Evolutionary conservation across 2,329 filamentous ascomycete species (phyloP).

Genomic region (Pseudocercospora fijiensis): DNA sequence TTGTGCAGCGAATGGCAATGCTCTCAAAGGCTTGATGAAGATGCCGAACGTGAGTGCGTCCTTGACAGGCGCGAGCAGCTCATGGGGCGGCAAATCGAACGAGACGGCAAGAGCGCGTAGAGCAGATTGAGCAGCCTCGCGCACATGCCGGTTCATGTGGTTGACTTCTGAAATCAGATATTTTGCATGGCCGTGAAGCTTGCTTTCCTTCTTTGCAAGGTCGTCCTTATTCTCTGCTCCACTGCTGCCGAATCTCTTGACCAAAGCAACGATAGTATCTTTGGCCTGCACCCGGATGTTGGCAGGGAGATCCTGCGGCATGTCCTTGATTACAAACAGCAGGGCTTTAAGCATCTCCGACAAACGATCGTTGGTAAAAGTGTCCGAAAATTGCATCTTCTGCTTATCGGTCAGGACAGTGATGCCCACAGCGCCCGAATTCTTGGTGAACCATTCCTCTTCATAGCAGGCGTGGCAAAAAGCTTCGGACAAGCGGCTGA

Average conservation of each 20-base stretch:
- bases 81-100: conserved; percentile 75
- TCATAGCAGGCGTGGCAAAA: conserved; percentile 96
- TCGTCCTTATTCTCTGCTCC: conserved; percentile 74
- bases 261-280: conserved; percentile 69
- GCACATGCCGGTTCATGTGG: conserved; percentile 94
- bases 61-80: conserved; percentile 85
- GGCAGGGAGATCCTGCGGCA: conserved; percentile 88
- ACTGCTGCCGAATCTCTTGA: conserved; percentile 76
- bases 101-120: conserved; percentile 79
- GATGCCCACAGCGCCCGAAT: conserved; percentile 87
- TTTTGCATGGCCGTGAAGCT: conserved; percentile 74
- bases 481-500: conserved; percentile 73
- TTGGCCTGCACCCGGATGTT: conserved; percentile 82
- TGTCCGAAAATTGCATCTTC: conserved; percentile 77
- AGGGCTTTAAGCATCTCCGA: conserved; percentile 87
- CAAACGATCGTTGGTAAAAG: conserved; percentile 79
- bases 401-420: conserved; percentile 81
- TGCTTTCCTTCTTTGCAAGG: conserved; percentile 62
- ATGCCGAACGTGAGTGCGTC: conserved; percentile 87
- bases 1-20: conserved; percentile 88
- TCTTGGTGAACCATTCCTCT: conserved; percentile 98
- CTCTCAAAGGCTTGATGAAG: conserved; percentile 90
- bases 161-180: conserved; percentile 84
- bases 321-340: conserved; percentile 97
- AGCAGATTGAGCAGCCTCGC: conserved; percentile 78